Base-by-base conservation (phyloP, 2,329 filamentous ascomycete genomes). In the Phaeophleospora eucalypticola region DNA sequence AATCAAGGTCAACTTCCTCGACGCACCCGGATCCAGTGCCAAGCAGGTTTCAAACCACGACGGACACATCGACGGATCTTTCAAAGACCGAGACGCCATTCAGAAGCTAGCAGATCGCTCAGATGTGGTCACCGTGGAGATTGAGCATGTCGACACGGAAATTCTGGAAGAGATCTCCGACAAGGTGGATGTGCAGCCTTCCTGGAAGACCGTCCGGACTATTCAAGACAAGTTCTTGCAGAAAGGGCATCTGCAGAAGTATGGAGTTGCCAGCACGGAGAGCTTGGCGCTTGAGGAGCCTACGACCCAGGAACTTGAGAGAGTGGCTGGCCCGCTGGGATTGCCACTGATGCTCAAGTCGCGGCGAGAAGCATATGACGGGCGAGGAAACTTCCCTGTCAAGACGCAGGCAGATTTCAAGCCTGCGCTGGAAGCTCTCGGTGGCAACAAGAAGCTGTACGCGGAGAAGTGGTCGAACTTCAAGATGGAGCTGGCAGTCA, bases 141-240 rank as follows among this genome's bases (percentile, higher is more conserved):
- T 95, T 54, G 91, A 97, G 74, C 91, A 96, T 69, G 86, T 96
- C 48, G 82, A 96, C 67, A 93, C 89, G n/a, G 76, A 88, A 43
- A 84, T 93, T 18, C 78, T 96, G 3, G 88, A 95, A 68, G 87
- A 94, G 63, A 82, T 96, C 47, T 81, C 80, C 3, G 79, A 80
- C 43, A 81, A 83, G 27, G 81, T 85, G 3, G 70, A 80, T 52
- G 72, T 82, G 17, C 68, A 95, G 63, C 89, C 90, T 1, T 87
- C 83, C 49, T 95, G 88, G 86, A 81, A 82, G 69, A 95, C 90
- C 2, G 78, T 97, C 44, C 81, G 88, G 21, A 82, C 85, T 15
- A 95, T 97, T 61, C 91, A 96, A 73, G 89, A 97, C 73, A 97
- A 97, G 73, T 96, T 81, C 65, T 73, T 81, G 52, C 91, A 97